Conservation (phyloP, 2,329 filamentous ascomycete species). For the Hymenoscyphus infarciens region DNA sequence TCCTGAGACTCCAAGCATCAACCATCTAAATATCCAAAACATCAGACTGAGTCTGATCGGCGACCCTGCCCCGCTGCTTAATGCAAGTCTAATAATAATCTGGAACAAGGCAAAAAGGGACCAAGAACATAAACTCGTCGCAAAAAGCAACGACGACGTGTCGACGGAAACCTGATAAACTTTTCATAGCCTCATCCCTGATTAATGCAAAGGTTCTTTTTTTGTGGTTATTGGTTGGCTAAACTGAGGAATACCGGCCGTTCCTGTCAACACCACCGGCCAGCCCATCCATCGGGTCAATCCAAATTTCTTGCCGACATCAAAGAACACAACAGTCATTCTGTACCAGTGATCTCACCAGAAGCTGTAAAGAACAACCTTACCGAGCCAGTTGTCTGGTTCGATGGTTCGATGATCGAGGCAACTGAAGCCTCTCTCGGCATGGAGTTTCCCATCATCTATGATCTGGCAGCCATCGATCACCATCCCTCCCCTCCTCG, state of each 20-base stretch:
- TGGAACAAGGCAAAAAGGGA: not conserved
- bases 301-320: too few species aligned
- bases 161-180: not conserved
- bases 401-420: not conserved
- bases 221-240: not conserved
- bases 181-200: not conserved
- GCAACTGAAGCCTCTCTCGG: not conserved
- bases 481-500: too few species aligned
- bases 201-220: not conserved
- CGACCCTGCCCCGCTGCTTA: not conserved
- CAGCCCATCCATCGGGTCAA: not conserved
- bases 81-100: conserved; percentile 2
- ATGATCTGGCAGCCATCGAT: too few species aligned
- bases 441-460: not conserved
- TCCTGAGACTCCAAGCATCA: not conserved
- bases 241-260: not conserved
- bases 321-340: not conserved
- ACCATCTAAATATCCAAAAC: not conserved
- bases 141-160: not conserved
- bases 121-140: not conserved
- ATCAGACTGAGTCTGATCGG: conserved; percentile 1
- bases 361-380: not conserved
- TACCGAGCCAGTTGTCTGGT: not conserved
- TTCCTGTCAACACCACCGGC: not conserved
- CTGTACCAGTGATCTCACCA: not conserved